A percentile compares a stretch with the other conserved stretches of the same genome.
phyloP scores from a whole-genome alignment of 371 early-diverging fungal genomes.

The Apophysomyces sp. region DNA sequence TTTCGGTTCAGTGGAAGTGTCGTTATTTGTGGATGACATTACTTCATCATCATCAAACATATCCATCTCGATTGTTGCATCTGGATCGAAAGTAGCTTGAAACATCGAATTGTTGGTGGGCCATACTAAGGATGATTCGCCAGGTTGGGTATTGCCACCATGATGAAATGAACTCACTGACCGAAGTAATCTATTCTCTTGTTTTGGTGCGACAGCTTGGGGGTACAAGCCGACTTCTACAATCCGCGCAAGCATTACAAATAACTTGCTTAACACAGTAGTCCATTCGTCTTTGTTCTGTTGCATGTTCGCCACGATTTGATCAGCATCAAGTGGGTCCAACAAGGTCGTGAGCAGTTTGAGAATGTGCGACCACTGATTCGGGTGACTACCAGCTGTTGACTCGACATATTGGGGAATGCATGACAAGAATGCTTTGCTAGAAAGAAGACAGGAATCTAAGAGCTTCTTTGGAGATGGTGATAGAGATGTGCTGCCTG shows the following conservation, averaged over 20 bases:
- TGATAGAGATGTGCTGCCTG: slow-evolving; percentile 7
- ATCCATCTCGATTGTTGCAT: slow-evolving; percentile 41
- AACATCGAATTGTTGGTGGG: slow-evolving; percentile 1
- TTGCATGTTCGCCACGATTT: slow-evolving; percentile 19
- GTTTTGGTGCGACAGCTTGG: background rate
- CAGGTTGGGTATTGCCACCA: slow-evolving; percentile 16
- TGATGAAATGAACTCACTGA: slow-evolving; percentile 5
- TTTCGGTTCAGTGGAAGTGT: slow-evolving; percentile 4
- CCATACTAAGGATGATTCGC: slow-evolving; percentile 1
- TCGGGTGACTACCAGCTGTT: slow-evolving; percentile 20
- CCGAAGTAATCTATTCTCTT: slow-evolving; percentile 4
- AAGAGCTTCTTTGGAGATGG: background rate
- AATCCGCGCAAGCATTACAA: slow-evolving; percentile 28
- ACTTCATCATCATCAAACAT: slow-evolving; percentile 24
- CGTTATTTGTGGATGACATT: background rate
- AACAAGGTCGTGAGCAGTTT: slow-evolving; percentile 21
- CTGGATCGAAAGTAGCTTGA: slow-evolving; percentile 33
- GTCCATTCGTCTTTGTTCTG: slow-evolving; percentile 21
- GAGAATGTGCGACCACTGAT: slow-evolving; percentile 40
- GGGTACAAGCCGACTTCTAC: slow-evolving; percentile 34
- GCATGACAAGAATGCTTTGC: slow-evolving; percentile 10
- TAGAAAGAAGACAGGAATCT: slow-evolving; percentile 7
- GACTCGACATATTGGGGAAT: slow-evolving; percentile 19
- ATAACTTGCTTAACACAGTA: slow-evolving; percentile 13
- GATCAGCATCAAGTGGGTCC: slow-evolving; percentile 20